phyloP scores from a whole-genome alignment of 176 grass and related monocot species.

The Avena eriantha region DNA sequence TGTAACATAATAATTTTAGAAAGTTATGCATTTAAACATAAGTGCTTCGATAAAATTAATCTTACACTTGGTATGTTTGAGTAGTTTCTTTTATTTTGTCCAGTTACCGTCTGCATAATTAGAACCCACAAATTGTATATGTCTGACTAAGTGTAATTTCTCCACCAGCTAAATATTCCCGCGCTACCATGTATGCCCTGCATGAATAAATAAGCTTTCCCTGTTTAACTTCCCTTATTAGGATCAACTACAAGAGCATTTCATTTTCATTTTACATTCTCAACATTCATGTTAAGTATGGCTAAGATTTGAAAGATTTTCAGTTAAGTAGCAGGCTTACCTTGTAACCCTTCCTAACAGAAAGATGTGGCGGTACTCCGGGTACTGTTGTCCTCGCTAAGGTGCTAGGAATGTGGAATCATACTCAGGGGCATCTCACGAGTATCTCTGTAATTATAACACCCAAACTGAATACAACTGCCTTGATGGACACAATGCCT shows the following conservation, averaged over 20 bases:
- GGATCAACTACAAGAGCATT: too few species aligned
- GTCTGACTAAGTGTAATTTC: background rate
- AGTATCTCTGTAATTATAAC: background rate
- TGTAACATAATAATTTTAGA: background rate
- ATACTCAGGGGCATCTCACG: too few species aligned
- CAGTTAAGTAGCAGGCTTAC: too few species aligned
- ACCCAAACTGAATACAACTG: background rate
- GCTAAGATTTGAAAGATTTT: too few species aligned
- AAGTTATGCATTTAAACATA: background rate
- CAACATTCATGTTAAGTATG: too few species aligned
- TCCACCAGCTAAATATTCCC: background rate
- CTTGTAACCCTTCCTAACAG: too few species aligned
- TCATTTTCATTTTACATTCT: too few species aligned
- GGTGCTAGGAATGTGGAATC: too few species aligned
- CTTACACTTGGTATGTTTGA: background rate
- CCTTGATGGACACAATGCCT: background rate
- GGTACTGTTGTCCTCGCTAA: too few species aligned
- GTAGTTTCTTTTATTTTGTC: too few species aligned
- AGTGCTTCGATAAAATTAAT: background rate
- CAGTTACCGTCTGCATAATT: background rate
- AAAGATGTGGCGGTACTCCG: too few species aligned
- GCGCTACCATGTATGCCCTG: background rate
- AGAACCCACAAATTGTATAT: background rate
- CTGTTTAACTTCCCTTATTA: too few species aligned
- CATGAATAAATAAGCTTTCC: background rate